Base-by-base conservation (phyloP, 2,329 filamentous ascomycete genomes). In the Alternaria sp. region DNA sequence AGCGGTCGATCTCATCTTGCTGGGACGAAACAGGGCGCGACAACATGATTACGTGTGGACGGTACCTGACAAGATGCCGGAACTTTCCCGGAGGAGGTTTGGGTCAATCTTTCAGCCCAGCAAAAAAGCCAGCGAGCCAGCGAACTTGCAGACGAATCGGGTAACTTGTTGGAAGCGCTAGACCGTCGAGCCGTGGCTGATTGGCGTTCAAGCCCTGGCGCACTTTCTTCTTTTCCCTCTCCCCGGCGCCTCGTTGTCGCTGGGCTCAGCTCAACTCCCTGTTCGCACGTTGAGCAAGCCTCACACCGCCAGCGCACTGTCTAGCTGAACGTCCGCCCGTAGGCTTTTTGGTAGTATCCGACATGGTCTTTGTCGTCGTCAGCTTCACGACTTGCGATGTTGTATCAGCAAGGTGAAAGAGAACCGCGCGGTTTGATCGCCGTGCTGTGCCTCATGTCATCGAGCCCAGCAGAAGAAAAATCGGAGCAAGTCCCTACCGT, bases 301-400 rank as follows among this genome's bases (percentile, higher is more conserved):
- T 70, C 62, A 67, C 56, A 62, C 62, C 56, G 71, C 72, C 74
- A 73, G 64, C 72, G 63, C 69, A 72, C 60, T 60, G 54, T 57
- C 54, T 41, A 52, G 46, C 26, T 42, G 61, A 63, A 54, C 56
- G 56, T 60, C 61, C n/a, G 39, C 42, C 55, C 33, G 54, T 54
- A 54, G 60, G 60, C 48, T 55, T 59, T 51, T 50, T 55, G 26
- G 42, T 44, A 51, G 48, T 45, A 54, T 56, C 51, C 55, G 55
- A 50, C 59, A 17, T 17, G 17, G 52, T 51, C 54, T 14, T 36
- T 31, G 54, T 52, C 49, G 44, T 40, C 55, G 57, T 37, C 31
- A 48, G 24, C 44, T 13, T 46, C 7, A 45, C 23, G 36, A 17
- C 36, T 41, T 23, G 37, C 37, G 42, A 33, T 51, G 21, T 24